Conservation (phyloP, 768 basidiomycete genomes). For the Podaxis carcinomalis region DNA sequence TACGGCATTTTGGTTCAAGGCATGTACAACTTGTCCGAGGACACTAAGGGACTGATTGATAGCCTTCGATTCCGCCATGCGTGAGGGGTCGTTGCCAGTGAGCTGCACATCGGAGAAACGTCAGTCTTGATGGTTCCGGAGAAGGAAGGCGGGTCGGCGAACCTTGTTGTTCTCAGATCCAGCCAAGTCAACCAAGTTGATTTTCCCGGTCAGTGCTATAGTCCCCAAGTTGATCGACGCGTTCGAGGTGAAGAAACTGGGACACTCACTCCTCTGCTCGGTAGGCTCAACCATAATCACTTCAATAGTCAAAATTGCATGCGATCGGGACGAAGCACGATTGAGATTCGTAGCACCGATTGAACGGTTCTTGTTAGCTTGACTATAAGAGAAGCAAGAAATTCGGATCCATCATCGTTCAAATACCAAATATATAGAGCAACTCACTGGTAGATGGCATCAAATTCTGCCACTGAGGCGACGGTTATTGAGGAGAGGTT, state of each 20-base stretch:
- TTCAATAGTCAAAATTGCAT: slow-evolving; percentile 79
- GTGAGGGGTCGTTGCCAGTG: slow-evolving; percentile 82
- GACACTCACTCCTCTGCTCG: slow-evolving; percentile 47
- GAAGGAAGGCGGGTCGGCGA: not conserved
- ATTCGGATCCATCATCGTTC: not conserved
- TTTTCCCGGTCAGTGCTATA: slow-evolving; percentile 66
- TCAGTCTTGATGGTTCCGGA: not conserved
- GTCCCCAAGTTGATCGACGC: not conserved
- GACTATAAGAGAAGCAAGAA: slow-evolving; percentile 31
- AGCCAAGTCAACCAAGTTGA: slow-evolving; percentile 85
- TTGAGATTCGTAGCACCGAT: slow-evolving; percentile 87
- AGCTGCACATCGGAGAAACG: slow-evolving; percentile 30
- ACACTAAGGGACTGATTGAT: slow-evolving; percentile 90
- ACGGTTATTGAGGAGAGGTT: slow-evolving; percentile 43
- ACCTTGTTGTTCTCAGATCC: slow-evolving; percentile 92
- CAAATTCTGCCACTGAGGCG: slow-evolving; percentile 38
- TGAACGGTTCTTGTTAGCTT: slow-evolving; percentile 72
- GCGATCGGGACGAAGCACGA: slow-evolving; percentile 79
- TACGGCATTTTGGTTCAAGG: slow-evolving; percentile 71
- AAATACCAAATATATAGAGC: not conserved
- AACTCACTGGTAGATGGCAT: slow-evolving; percentile 41
- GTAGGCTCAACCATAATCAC: slow-evolving; percentile 52
- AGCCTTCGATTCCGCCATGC: slow-evolving; percentile 84
- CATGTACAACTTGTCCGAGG: slow-evolving; percentile 84
- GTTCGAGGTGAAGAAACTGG: not conserved